phyloP scores from a whole-genome alignment of 176 grass and related monocot genomes.

The Chrysopogon serrulatus region DNA sequence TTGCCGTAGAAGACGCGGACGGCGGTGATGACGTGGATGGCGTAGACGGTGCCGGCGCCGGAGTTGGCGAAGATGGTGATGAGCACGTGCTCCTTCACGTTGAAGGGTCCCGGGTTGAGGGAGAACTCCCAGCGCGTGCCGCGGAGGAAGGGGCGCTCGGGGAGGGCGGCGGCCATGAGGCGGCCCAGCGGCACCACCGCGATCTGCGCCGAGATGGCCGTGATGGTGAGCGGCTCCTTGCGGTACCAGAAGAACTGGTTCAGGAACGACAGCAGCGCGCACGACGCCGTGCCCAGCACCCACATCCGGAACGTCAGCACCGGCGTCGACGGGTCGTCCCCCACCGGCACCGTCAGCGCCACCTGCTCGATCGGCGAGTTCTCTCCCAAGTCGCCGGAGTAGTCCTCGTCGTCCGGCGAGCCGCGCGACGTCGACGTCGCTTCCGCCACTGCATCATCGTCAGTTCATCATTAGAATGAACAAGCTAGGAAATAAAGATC shows the following conservation, averaged over 20 bases:
- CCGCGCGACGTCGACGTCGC: neutral
- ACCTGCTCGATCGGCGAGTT: constrained; percentile 98
- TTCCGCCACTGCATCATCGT: constrained; percentile 8
- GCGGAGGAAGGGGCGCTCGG: constrained; percentile 33
- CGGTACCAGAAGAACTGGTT: constrained; percentile 99
- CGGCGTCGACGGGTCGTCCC: constrained; percentile 58
- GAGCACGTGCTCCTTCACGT: constrained; percentile 93
- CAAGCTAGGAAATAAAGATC: too few species aligned
- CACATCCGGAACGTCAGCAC: constrained; percentile 95
- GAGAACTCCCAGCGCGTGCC: constrained; percentile 62
- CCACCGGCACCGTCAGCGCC: constrained; percentile 77
- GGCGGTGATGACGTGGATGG: constrained; percentile 85
- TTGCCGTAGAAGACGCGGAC: constrained; percentile 84
- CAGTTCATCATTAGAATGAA: neutral
- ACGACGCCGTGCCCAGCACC: constrained; percentile 79
- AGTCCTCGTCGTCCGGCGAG: neutral
- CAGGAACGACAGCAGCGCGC: constrained; percentile 76
- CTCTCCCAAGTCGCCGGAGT: constrained; percentile 34
- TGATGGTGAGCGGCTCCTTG: constrained; percentile 89
- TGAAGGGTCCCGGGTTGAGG: constrained; percentile 84
- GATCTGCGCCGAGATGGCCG: constrained; percentile 92
- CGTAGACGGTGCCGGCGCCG: constrained; percentile 87
- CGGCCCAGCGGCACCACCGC: constrained; percentile 78
- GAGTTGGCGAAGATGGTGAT: constrained; percentile 98
- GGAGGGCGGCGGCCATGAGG: constrained; percentile 58